phyloP scores from a whole-genome alignment of 2,329 filamentous ascomycete species.

The Aspergillus carbonarius region DNA sequence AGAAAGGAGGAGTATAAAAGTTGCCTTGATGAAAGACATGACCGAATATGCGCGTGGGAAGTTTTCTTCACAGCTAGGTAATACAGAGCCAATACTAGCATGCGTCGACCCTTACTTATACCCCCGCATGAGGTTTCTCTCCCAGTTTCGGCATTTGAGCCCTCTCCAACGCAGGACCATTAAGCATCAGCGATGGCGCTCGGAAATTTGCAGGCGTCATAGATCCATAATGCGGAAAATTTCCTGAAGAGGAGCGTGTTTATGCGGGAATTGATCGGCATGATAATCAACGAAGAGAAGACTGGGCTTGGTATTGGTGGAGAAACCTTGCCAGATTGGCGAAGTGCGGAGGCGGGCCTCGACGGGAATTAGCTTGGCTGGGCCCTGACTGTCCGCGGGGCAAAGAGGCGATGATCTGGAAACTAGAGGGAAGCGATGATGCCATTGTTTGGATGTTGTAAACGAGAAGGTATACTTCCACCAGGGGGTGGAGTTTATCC shows the following conservation, averaged over 20 bases:
- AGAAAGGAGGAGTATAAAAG: background rate
- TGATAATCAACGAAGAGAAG: background rate
- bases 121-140: background rate
- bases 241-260: background rate
- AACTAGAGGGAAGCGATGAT: background rate
- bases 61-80: too few relatives aligned
- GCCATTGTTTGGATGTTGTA: background rate
- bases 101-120: background rate
- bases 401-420: too few relatives aligned
- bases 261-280: background rate
- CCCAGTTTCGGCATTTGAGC: background rate
- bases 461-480: too few relatives aligned
- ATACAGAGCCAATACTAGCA: background rate
- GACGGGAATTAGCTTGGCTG: background rate
- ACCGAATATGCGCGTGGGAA: background rate
- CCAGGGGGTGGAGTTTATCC: background rate
- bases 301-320: conserved; percentile 9
- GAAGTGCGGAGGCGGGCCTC: background rate
- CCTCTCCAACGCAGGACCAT: background rate
- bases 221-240: background rate
- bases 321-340: conserved; percentile 3
- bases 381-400: background rate
- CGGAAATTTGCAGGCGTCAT: background rate
- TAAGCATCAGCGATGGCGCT: background rate
- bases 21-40: background rate